Percentiles rank a stretch among this genome's conserved stretches.
These are phyloP conservation scores for Pholiota conissans DNA, from an alignment of 768 basidiomycete species.

Conservation along the genomic window DNA sequence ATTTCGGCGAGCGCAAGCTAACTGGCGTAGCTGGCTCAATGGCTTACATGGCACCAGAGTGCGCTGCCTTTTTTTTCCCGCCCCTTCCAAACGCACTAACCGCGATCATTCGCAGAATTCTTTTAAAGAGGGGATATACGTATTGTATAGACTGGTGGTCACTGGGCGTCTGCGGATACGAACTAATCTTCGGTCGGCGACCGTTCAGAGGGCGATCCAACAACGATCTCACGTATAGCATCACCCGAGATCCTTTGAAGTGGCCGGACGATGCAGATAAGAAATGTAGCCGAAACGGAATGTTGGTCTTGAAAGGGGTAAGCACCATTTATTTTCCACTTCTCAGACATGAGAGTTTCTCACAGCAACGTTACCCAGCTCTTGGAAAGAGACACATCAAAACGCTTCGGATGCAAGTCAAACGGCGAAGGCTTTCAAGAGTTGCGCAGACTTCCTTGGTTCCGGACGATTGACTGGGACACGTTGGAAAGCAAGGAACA, in stretches of 20 bases:
- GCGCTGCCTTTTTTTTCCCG: conserved; percentile 18
- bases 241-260: conserved; percentile 80
- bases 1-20: conserved; percentile 84
- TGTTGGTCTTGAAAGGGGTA: conserved; percentile 81
- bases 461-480: conserved; percentile 86
- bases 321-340: conserved; percentile 28
- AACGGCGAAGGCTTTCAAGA: conserved; percentile 80
- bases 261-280: conserved; percentile 90
- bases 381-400: conserved; percentile 80
- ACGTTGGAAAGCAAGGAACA: conserved; percentile 75
- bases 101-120: conserved; percentile 47
- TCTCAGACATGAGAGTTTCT: conserved; percentile 2
- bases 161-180: conserved; percentile 89
- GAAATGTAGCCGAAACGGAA: conserved; percentile 73
- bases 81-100: neutral
- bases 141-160: conserved; percentile 98
- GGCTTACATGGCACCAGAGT: conserved; percentile 98
- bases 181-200: conserved; percentile 87
- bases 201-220: conserved; percentile 95
- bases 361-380: conserved; percentile 46
- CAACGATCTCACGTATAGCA: conserved; percentile 88
- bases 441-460: conserved; percentile 83
- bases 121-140: conserved; percentile 92
- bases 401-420: conserved; percentile 81
- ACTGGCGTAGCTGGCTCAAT: conserved; percentile 96